Percentiles rank a stretch among this genome's conserved stretches.
phyloP scores from a whole-genome alignment of 2,329 filamentous ascomycete species.

The Ceratocystis smalleyi region DNA sequence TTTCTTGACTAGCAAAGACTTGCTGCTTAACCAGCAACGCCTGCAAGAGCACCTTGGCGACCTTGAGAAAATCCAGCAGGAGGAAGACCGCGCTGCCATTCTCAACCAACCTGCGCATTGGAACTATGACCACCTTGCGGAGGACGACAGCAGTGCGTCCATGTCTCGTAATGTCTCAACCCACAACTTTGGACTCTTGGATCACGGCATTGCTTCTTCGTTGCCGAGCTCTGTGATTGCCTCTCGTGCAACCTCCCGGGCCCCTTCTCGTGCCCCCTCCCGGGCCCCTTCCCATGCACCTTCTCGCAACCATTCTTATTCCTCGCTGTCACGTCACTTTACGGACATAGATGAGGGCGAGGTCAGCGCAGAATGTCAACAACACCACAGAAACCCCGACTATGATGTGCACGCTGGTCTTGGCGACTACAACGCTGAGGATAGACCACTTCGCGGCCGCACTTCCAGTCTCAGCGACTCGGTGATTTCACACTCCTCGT shows the following conservation, averaged over 20 bases:
- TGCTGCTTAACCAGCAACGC: constrained; percentile 44
- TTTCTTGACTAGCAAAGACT: constrained; percentile 25
- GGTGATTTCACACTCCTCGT: constrained; percentile 50
- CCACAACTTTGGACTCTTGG: constrained; percentile 27
- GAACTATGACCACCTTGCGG: constrained; percentile 68
- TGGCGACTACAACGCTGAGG: constrained; percentile 29
- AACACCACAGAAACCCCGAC: not conserved
- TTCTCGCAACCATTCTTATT: constrained; percentile 33
- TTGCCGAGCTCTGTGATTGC: constrained; percentile 26
- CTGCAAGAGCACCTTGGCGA: constrained; percentile 43
- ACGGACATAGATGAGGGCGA: constrained; percentile 4
- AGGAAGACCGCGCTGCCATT: constrained; percentile 30
- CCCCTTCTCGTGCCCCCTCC: constrained; percentile 34
- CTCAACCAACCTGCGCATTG: constrained; percentile 47
- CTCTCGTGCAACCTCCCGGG: constrained; percentile 31
- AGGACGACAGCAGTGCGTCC: constrained; percentile 32
- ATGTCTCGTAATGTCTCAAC: constrained; percentile 30
- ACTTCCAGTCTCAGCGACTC: constrained; percentile 72
- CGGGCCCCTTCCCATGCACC: constrained; percentile 24
- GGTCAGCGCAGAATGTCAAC: not conserved
- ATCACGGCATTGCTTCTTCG: constrained; percentile 22
- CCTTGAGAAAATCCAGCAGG: constrained; percentile 41
- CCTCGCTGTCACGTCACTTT: constrained; percentile 23
- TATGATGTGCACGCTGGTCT: not conserved
- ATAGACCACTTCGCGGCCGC: constrained; percentile 44